These are phyloP conservation scores for Pelargonium cotyledonis DNA, from an alignment of 441 rosid species.

Conservation along the genomic window DNA sequence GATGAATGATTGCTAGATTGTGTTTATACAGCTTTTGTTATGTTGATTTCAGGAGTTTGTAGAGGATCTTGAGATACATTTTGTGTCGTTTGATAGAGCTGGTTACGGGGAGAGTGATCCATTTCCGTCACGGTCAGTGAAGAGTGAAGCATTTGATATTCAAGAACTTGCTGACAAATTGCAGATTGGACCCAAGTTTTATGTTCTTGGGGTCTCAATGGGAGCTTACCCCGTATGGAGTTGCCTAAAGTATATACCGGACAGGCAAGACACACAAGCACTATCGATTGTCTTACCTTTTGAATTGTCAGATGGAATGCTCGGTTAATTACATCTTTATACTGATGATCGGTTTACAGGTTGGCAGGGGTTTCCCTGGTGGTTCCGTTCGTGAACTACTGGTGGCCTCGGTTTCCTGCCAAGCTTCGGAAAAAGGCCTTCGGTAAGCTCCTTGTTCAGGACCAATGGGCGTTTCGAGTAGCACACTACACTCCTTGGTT, in stretches of 20 bases:
- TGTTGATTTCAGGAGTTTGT: constrained; percentile 36
- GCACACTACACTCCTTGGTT: constrained; percentile 25
- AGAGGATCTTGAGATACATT: constrained; percentile 22
- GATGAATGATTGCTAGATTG: neutral
- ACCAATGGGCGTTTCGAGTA: constrained; percentile 33
- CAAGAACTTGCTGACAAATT: constrained; percentile 24
- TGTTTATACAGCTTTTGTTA: neutral
- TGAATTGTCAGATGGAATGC: constrained; percentile 2
- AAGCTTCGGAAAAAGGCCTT: constrained; percentile 7
- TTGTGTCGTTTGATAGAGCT: constrained; percentile 23
- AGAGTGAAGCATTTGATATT: constrained; percentile 23
- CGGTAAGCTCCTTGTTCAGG: constrained; percentile 22
- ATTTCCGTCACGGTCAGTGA: constrained; percentile 15
- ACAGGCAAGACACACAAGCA: constrained; percentile 8
- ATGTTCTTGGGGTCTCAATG: constrained; percentile 24
- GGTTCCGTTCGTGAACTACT: constrained; percentile 24
- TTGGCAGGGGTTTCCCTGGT: constrained; percentile 20
- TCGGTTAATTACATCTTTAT: constrained; percentile 4
- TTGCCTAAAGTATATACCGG: constrained; percentile 25
- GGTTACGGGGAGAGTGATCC: constrained; percentile 28
- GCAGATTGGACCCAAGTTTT: constrained; percentile 21
- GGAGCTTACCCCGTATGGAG: constrained; percentile 21
- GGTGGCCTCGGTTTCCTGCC: constrained; percentile 23
- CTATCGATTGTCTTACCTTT: neutral
- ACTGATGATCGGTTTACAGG: constrained; percentile 9